Evolutionary conservation across 257 asterid genomes (phyloP), one percentile per base, ranked within the genome.

Genomic region (Mentha longifolia): DNA sequence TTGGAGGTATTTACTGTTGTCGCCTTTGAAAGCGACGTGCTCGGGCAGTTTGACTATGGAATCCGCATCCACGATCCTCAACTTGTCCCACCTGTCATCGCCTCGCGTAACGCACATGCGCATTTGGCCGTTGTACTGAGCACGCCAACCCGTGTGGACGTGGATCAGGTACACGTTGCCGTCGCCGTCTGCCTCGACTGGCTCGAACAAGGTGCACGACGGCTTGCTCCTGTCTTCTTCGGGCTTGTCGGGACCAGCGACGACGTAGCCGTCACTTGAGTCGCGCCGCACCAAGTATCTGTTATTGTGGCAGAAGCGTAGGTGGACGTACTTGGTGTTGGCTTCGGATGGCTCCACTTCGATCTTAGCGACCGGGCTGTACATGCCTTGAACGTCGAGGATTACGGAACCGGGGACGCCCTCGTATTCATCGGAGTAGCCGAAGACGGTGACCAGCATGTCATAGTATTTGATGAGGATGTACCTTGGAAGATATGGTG

Each of bases 141-240:
- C 19, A 4, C 17, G 52, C 17, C 7, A 46, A 3, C 52, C 52
- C 9, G 52, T 13, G 8, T 46, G 52, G 1, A 46, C 19, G 2
- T 46, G 52, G n/a, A 46, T 4, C 52, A 46, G 4, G 52, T 46
- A 0, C 8, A 13, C 1, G 52, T 15, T 14, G 17, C 19, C 17
- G 7, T 14, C 52, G 15, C 11, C 2, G 19, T 39, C 43, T n/a
- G 9, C 28, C 9, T 25, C 43, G 4, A 45, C 14, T n/a, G 49
- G 70, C 28, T 63, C 20, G 55, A 63, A 63, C 68, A 63, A 22
- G 19, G 68, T 63, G 28, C 68, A 42, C 7, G 54, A 63, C 17
- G 17, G 15, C 25, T 63, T 19, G 13, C 12, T 9, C 6, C 0
- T 42, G 17, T 63, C 68, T 42, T 63, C 68, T 55, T 63, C 68